These are phyloP conservation scores for Tetrahymena thermophila DNA, from an alignment of 73 alveolate genomes.

Conservation along the genomic window DNA sequence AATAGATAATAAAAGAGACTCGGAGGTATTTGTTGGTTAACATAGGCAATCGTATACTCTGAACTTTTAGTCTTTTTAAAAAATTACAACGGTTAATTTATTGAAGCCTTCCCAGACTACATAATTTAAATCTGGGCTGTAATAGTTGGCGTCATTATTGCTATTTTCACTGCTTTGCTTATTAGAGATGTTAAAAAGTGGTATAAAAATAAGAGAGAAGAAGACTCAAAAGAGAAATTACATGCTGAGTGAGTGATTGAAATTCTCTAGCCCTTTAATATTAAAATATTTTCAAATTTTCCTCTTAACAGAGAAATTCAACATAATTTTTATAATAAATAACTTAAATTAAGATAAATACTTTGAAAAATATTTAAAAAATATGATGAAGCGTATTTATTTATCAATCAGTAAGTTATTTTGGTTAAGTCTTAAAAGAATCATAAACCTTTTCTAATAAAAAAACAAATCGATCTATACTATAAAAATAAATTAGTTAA, in stretches of 20 bases:
- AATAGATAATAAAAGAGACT: constrained; percentile 22
- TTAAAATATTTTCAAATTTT: not conserved
- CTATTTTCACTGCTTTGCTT: not conserved
- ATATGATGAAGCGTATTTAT: too few relatives aligned
- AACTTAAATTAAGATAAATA: too few relatives aligned
- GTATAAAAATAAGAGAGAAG: not conserved
- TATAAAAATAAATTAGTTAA: not conserved
- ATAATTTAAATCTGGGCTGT: not conserved
- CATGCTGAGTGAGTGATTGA: not conserved
- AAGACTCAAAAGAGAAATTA: not conserved
- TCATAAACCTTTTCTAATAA: too few relatives aligned
- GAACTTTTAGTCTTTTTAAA: constrained; percentile 22
- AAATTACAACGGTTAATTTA: constrained; percentile 24
- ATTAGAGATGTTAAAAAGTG: not conserved
- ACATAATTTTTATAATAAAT: too few relatives aligned
- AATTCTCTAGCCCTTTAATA: not conserved
- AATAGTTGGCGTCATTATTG: not conserved
- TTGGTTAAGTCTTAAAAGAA: too few relatives aligned
- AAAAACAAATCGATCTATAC: not conserved
- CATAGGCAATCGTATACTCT: constrained; percentile 17
- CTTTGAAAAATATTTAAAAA: too few relatives aligned
- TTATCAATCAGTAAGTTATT: too few relatives aligned
- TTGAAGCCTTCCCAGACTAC: constrained; percentile 29
- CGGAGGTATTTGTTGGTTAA: constrained; percentile 38
- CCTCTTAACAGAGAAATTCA: not conserved